phyloP scores from a whole-genome alignment of 2,329 filamentous ascomycete genomes.

The Dactylellina haptotyla region DNA sequence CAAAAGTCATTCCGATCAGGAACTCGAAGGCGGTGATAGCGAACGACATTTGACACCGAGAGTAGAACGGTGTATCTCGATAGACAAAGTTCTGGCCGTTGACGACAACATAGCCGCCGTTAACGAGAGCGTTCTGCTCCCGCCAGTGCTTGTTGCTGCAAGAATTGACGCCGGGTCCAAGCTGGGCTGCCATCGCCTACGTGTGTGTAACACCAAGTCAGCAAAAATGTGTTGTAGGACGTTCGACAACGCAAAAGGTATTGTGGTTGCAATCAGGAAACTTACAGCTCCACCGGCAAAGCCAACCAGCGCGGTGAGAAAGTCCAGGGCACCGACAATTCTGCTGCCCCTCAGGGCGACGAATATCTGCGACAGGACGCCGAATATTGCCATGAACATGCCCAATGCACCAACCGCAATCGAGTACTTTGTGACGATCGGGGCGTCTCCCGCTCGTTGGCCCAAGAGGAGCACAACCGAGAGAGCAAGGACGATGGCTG shows the following conservation, averaged over 20 bases:
- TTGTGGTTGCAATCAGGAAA: no score
- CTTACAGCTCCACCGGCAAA: constrained; percentile 50
- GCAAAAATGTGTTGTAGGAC: constrained; percentile 33
- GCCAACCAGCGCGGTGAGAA: constrained; percentile 24
- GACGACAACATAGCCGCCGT: constrained; percentile 43
- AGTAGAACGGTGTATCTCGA: constrained; percentile 32
- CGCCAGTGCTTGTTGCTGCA: constrained; percentile 44
- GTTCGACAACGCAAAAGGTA: no score
- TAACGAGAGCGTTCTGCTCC: constrained; percentile 35
- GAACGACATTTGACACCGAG: constrained; percentile 49
- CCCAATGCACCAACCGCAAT: constrained; percentile 33
- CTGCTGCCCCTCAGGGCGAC: constrained; percentile 20
- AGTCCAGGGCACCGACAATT: constrained; percentile 27
- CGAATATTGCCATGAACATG: constrained; percentile 45
- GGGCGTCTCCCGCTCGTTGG: constrained; percentile 41
- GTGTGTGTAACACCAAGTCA: not conserved
- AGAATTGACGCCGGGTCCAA: constrained; percentile 46
- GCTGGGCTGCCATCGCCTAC: constrained; percentile 42
- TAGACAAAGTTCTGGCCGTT: constrained; percentile 40
- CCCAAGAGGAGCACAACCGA: constrained; percentile 41
- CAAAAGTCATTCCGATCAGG: constrained; percentile 31
- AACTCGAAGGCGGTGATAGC: constrained; percentile 48
- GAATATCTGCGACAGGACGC: constrained; percentile 44
- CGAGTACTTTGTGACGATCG: constrained; percentile 42
- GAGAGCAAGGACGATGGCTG: constrained; percentile 37